Percentiles rank a stretch among this genome's conserved stretches.
phyloP scores from a whole-genome alignment of 2,329 filamentous ascomycete genomes.

The Nannizziopsis barbatae region DNA sequence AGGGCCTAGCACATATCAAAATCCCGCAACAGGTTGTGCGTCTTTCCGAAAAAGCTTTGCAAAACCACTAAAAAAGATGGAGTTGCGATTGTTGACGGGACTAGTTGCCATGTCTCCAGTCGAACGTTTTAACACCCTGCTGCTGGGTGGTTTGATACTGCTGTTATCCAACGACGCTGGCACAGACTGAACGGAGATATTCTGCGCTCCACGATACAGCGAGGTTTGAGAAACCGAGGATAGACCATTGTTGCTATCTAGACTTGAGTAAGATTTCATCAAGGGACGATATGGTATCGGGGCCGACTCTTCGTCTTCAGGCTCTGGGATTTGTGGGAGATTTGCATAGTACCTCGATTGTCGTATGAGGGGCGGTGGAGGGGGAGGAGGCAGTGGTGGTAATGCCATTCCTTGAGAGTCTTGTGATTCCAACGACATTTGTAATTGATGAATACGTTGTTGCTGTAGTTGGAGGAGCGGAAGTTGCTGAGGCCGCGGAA shows the following conservation, averaged over 20 bases:
- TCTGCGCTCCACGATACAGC: too few species aligned
- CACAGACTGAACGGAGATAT: too few species aligned
- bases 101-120: not conserved
- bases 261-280: not conserved
- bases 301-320: not conserved
- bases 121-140: not conserved
- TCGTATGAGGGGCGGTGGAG: not conserved
- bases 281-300: not conserved
- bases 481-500: not conserved
- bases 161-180: too few species aligned
- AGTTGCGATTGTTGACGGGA: not conserved
- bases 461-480: not conserved
- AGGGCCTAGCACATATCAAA: not conserved
- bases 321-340: not conserved
- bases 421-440: not conserved
- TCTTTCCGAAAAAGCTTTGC: conserved; percentile 5
- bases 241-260: not conserved
- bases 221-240: too few species aligned
- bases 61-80: not conserved
- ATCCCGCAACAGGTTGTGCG: not conserved
- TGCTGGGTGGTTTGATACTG: too few species aligned
- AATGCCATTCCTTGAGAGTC: not conserved
- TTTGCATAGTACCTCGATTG: conserved; percentile 7
- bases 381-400: not conserved
- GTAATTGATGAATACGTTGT: not conserved